Percentiles rank a stretch among this genome's conserved stretches.
phyloP scores from a whole-genome alignment of 768 basidiomycete genomes.

The Gloeophyllum trabeum region DNA sequence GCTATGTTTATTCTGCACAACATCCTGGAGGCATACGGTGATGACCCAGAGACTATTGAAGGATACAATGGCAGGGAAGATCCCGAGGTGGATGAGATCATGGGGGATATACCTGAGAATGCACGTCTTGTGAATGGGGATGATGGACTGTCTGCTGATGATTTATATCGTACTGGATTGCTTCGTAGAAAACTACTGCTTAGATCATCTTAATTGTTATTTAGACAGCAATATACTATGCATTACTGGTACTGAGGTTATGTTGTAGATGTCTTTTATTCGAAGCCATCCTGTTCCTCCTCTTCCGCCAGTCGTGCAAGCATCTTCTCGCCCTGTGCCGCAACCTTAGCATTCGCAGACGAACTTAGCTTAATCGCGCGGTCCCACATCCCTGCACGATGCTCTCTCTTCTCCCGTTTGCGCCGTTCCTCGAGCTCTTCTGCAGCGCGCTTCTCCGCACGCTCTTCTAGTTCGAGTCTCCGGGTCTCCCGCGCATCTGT shows the following conservation, averaged over 20 bases:
- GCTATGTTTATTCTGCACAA: constrained; percentile 6
- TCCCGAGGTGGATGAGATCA: not conserved
- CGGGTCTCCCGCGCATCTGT: not conserved
- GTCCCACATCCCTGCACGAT: not conserved
- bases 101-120: too few species aligned
- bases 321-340: not conserved
- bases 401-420: not conserved
- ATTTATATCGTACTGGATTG: constrained; percentile 9
- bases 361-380: not conserved
- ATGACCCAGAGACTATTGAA: constrained; percentile 7
- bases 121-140: not conserved
- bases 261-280: not conserved
- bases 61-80: constrained; percentile 9
- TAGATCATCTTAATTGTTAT: not conserved
- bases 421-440: not conserved
- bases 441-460: not conserved
- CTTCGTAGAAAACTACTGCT: constrained; percentile 8
- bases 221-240: not conserved
- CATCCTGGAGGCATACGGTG: constrained; percentile 3
- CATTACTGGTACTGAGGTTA: not conserved
- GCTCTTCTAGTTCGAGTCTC: not conserved
- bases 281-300: not conserved
- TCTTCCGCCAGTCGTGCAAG: not conserved
- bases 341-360: not conserved
- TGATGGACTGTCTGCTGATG: constrained; percentile 6